A percentile compares a stretch with the other conserved stretches of the same genome.
phyloP scores from a whole-genome alignment of 345 rosid species.

The Sisymbrium irio region DNA sequence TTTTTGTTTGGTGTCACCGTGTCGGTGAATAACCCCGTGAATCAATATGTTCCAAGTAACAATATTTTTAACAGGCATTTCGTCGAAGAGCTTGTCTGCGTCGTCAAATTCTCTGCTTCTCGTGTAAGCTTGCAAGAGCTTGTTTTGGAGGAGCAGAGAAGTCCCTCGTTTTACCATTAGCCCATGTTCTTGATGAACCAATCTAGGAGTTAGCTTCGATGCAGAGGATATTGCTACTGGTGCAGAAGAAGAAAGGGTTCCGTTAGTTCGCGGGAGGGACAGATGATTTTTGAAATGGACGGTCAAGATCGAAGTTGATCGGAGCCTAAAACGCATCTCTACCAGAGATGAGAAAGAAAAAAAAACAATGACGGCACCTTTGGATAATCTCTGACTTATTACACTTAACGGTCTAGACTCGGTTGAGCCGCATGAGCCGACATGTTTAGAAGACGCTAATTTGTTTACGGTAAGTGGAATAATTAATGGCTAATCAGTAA shows the following conservation, averaged over 20 bases:
- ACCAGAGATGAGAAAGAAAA: no score
- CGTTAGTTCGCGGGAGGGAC: neutral
- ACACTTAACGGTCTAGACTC: no score
- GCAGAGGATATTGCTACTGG: slow-evolving; percentile 1
- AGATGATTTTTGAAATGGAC: slow-evolving; percentile 5
- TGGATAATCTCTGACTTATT: no score
- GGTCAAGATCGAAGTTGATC: slow-evolving; percentile 16
- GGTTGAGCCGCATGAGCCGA: no score
- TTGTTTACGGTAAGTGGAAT: no score
- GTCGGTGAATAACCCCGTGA: slow-evolving; percentile 36
- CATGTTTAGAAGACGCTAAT: no score
- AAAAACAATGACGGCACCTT: no score
- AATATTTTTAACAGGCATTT: slow-evolving; percentile 56
- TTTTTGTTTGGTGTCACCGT: neutral
- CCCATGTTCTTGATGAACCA: slow-evolving; percentile 39
- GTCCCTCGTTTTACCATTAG: slow-evolving; percentile 45
- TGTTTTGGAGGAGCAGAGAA: slow-evolving; percentile 47
- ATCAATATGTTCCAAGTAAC: slow-evolving; percentile 69
- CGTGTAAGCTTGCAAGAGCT: slow-evolving; percentile 46
- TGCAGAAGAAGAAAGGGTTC: neutral
- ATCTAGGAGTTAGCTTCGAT: slow-evolving; percentile 41
- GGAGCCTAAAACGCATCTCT: slow-evolving; percentile 19
- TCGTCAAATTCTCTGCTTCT: slow-evolving; percentile 33
- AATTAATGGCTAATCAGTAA: neutral
- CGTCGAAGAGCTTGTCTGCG: slow-evolving; percentile 54